A percentile compares a stretch with the other conserved stretches of the same genome.
Conservation (phyloP, 225 moss, liverwort and hornwort genomes). For the Neckera pumila region DNA sequence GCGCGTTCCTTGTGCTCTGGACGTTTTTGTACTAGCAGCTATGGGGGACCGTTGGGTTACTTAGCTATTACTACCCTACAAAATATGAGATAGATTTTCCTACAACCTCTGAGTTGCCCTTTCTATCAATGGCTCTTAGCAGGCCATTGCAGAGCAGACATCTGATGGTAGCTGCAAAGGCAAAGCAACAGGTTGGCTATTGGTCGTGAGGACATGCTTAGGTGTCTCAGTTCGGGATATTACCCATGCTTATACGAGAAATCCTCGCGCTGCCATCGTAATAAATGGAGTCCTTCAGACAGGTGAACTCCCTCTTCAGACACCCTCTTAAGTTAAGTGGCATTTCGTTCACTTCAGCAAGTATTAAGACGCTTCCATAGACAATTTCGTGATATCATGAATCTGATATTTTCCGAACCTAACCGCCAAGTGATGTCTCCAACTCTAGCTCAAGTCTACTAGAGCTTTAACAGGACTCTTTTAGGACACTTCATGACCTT, state of each 20-base stretch:
- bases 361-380: neutral
- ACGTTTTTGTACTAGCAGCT: neutral
- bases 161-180: constrained; percentile 21
- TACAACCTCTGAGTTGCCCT: constrained; percentile 4
- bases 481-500: neutral
- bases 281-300: constrained; percentile 25
- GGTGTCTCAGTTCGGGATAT: constrained; percentile 71
- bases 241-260: constrained; percentile 44
- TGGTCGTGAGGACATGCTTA: constrained; percentile 90
- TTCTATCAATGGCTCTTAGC: constrained; percentile 14
- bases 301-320: neutral
- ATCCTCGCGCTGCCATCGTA: constrained; percentile 16
- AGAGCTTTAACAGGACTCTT: neutral
- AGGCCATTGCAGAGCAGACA: constrained; percentile 55
- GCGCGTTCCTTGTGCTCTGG: neutral
- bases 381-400: neutral
- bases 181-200: constrained; percentile 71
- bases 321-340: neutral
- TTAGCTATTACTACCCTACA: neutral
- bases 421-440: neutral
- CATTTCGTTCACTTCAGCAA: neutral
- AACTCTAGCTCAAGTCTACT: neutral
- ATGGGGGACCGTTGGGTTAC: neutral
- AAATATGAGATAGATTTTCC: neutral
- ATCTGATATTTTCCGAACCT: neutral